Base-by-base conservation (phyloP, 768 basidiomycete genomes). In the Lactarius hengduanensis region DNA sequence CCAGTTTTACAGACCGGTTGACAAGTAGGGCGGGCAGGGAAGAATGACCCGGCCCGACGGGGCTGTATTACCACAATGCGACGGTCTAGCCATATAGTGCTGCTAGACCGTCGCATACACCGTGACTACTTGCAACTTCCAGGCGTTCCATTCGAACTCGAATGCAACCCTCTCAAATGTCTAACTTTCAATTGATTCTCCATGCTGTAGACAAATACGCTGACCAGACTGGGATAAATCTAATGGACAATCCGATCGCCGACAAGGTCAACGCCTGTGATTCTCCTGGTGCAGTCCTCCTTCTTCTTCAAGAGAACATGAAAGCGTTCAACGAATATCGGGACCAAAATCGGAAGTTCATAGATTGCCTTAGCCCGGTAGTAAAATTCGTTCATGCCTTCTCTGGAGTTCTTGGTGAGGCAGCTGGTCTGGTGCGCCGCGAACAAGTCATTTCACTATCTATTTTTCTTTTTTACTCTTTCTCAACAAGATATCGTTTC, bases 311-410 rank as follows among this genome's bases (percentile, higher is more conserved):
- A 55, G 50, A 40, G 7, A 38, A 40, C 10, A 1, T n/a, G 9
- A 55, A 20, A 22, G 36, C 8, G 1, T 55, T 55, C 28, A 40
- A 62, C 8, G 61, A 62, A 0, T 62, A 62, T 41, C 61, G 61
- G 4, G 61, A 62, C 26, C 22, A 50, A 41, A 53, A 53, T 26
- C 50, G 50, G 13, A 55, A 55, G 8, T 62, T 53, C 18, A 53
- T 55, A 16, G 38, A 41, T 26, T 62, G 50, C 43, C 61, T 62
- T 28, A 15, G 20, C 20, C 61, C 50, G 5, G 38, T 55, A 11
- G 38, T 55, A 26, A 26, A 22, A 53, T 53, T 53, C 13, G 50
- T 53, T 28, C 26, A 28, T 1, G 0, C 22, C 22, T 50, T 50
- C 22, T 50, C 47, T 50, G 47, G 7, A 5, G 11, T 41, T 16